These are phyloP conservation scores for Vitis riparia DNA, from an alignment of 164 flowering plant species.

Conservation along the genomic window DNA sequence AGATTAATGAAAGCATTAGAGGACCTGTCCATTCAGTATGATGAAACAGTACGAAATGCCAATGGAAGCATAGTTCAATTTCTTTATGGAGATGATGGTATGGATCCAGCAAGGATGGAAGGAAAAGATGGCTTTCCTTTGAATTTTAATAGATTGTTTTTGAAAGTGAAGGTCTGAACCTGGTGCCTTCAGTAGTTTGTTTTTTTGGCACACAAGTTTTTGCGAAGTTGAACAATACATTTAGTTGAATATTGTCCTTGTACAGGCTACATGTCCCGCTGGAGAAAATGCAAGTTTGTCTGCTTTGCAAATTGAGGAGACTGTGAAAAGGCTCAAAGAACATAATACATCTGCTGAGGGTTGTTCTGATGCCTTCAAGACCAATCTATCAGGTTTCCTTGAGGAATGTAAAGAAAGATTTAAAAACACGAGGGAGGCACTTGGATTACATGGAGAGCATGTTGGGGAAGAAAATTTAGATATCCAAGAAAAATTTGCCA, in stretches of 20 bases:
- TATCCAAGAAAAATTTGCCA: conserved; percentile 36
- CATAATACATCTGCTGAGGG: conserved; percentile 39
- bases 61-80: conserved; percentile 80
- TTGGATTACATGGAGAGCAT: conserved; percentile 32
- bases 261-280: conserved; percentile 85
- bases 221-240: neutral
- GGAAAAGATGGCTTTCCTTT: conserved; percentile 70
- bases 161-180: conserved; percentile 67
- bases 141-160: conserved; percentile 68
- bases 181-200: neutral
- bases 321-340: conserved; percentile 35
- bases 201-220: neutral
- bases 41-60: conserved; percentile 80
- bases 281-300: conserved; percentile 35
- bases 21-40: conserved; percentile 80
- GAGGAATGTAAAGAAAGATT: conserved; percentile 17
- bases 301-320: conserved; percentile 39
- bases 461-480: conserved; percentile 12
- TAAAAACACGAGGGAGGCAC: conserved; percentile 22
- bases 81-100: conserved; percentile 94
- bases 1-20: conserved; percentile 90
- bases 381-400: conserved; percentile 43
- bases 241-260: neutral
- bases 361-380: conserved; percentile 54
- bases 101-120: conserved; percentile 98